Evolutionary conservation across 768 basidiomycete species (phyloP).

Genomic region (Punctularia strigosozonata): DNA sequence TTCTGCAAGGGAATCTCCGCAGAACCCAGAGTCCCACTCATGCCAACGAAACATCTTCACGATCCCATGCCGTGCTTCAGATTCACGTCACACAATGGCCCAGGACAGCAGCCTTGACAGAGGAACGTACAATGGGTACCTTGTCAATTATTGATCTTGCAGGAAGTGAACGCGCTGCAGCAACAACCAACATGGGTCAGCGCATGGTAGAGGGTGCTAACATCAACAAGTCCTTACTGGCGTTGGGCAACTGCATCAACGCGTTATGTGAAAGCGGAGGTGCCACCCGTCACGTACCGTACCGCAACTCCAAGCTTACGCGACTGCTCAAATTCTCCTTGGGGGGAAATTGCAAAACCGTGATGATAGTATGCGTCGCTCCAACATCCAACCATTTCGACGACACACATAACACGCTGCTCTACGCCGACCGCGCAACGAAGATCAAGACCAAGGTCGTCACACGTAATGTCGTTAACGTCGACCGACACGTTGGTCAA

Average conservation of each 20-base stretch:
- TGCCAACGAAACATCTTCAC: slow-evolving; percentile 92
- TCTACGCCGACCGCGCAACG: slow-evolving; percentile 96
- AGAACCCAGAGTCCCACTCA: slow-evolving; percentile 91
- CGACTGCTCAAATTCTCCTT: slow-evolving; percentile 95
- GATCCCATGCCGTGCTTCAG: slow-evolving; percentile 95
- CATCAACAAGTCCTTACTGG: slow-evolving; percentile 97
- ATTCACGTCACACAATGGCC: slow-evolving; percentile 87
- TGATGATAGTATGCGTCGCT: slow-evolving; percentile 97
- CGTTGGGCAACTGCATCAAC: slow-evolving; percentile 97
- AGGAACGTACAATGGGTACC: slow-evolving; percentile 76
- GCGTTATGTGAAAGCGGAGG: slow-evolving; percentile 93
- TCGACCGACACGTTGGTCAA: slow-evolving; percentile 88
- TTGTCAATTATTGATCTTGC: slow-evolving; percentile 97
- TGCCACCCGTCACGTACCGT: slow-evolving; percentile 82
- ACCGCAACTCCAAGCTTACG: slow-evolving; percentile 97
- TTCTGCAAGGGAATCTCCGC: slow-evolving; percentile 77
- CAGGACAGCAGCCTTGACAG: slow-evolving; percentile 74
- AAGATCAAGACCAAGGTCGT: slow-evolving; percentile 98
- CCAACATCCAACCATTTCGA: slow-evolving; percentile 95
- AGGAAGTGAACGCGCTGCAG: slow-evolving; percentile 93
- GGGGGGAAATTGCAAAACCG: slow-evolving; percentile 97
- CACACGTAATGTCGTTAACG: slow-evolving; percentile 89
- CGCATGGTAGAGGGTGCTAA: slow-evolving; percentile 98
- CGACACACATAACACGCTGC: slow-evolving; percentile 95
- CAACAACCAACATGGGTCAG: slow-evolving; percentile 94